These are phyloP conservation scores for Neonectria sp. DNA, from an alignment of 2,329 filamentous ascomycete genomes.

Conservation along the genomic window DNA sequence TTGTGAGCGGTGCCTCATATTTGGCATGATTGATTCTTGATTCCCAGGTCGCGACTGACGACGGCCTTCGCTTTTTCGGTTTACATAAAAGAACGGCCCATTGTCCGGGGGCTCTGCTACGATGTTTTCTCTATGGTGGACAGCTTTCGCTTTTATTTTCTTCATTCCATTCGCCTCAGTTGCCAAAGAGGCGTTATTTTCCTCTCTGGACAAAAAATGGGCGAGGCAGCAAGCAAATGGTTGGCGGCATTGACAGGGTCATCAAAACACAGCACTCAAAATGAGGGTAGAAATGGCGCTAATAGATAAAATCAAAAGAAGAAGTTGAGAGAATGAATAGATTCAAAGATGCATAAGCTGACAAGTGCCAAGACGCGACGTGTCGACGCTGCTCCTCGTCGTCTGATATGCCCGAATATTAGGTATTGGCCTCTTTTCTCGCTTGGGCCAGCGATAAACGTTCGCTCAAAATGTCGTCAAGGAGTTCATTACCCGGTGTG, in stretches of 20 bases:
- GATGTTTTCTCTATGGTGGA: neutral
- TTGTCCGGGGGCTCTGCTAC: neutral
- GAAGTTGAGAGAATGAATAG: neutral
- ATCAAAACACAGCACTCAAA: constrained; percentile 17
- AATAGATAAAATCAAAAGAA: constrained; percentile 27
- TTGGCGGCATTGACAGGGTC: neutral
- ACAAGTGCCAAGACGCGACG: neutral
- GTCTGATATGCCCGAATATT: too few relatives aligned
- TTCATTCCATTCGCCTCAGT: neutral
- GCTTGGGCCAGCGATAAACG: too few relatives aligned
- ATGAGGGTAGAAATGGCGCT: constrained; percentile 18
- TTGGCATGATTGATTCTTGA: constrained; percentile 14
- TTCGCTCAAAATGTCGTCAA: too few relatives aligned
- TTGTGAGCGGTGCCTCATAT: neutral
- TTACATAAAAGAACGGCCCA: neutral
- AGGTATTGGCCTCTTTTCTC: too few relatives aligned
- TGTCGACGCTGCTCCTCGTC: neutral
- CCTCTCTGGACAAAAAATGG: neutral
- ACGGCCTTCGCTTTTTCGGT: neutral
- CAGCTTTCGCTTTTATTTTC: neutral
- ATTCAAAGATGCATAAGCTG: neutral
- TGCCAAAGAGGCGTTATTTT: neutral
- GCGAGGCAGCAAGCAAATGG: neutral
- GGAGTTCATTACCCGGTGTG: too few relatives aligned
- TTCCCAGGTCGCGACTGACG: neutral